Conservation (phyloP, 352 stramenopile species). For the Phytophthora rubi region DNA sequence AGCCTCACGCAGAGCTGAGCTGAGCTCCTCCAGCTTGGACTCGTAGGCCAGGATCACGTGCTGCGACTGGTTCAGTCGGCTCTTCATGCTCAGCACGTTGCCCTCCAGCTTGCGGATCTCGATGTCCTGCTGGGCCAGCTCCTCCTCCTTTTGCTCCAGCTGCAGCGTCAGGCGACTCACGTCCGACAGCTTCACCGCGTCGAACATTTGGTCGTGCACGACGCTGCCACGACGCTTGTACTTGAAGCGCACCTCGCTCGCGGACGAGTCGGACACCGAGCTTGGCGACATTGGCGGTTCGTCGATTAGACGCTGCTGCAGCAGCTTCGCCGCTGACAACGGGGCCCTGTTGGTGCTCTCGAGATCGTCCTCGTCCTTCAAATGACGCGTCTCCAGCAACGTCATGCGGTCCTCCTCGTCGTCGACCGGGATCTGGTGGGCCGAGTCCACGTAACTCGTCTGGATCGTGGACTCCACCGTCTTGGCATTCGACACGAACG, state of each 20-base stretch:
- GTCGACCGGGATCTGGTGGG: slow-evolving; percentile 42
- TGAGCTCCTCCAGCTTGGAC: slow-evolving; percentile 80
- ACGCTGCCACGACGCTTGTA: slow-evolving; percentile 69
- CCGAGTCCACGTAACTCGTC: slow-evolving; percentile 62
- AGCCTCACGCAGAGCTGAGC: slow-evolving; percentile 54
- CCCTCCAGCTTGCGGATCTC: slow-evolving; percentile 74
- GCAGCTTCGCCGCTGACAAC: slow-evolving; percentile 15
- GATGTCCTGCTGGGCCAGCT: slow-evolving; percentile 63
- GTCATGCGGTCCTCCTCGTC: slow-evolving; percentile 65
- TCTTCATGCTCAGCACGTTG: slow-evolving; percentile 75
- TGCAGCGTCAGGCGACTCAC: slow-evolving; percentile 72
- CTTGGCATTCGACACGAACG: slow-evolving; percentile 82
- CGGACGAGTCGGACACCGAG: slow-evolving; percentile 52
- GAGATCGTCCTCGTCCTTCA: slow-evolving; percentile 37
- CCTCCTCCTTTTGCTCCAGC: slow-evolving; percentile 74
- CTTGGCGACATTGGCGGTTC: slow-evolving; percentile 39
- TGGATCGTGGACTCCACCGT: slow-evolving; percentile 69
- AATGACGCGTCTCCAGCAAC: slow-evolving; percentile 54
- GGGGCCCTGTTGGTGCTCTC: slow-evolving; percentile 11
- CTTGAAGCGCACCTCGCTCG: slow-evolving; percentile 72
- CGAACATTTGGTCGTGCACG: slow-evolving; percentile 85
- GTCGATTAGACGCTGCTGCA: slow-evolving; percentile 15
- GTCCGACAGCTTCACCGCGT: slow-evolving; percentile 77
- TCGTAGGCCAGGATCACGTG: slow-evolving; percentile 74
- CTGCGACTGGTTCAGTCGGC: slow-evolving; percentile 65